Evolutionary conservation across 495 filamentous ascomycete genomes (phyloP), one percentile per base, ranked within the genome.

Genomic region (Penicillium soppii): DNA sequence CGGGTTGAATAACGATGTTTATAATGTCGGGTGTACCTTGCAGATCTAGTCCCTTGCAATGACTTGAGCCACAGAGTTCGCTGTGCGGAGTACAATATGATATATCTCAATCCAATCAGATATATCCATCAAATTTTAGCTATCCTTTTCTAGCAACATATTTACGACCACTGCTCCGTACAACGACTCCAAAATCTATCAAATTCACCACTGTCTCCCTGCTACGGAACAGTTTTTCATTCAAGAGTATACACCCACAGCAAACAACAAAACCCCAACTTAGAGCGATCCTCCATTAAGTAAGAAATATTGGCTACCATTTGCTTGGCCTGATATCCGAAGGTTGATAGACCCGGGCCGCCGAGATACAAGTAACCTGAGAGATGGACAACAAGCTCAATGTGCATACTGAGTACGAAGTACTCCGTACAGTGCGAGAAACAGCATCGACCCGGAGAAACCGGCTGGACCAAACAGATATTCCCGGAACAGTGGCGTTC

Each of bases 401-500:
- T 25, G 12, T n/a, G 22, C 39, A 12, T 22, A 30, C 12, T 21
- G 17, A 20, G 10, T 38, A 22, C 41, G 9, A 8, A 17, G 16
- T 19, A 38, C 30, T 13, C 20, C 26, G 19, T 30, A 21, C 17
- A 20, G n/a, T n/a, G n/a, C n/a, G n/a, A 44, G 8, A 19, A 17
- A 39, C 42, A 45, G 13, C 37, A 29, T 17, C 26, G 12, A 29
- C 36, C 41, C 29, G 29, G 32, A 16, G 2, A 33, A 7, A 23
- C 37, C 47, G 47, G 53, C 46, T 50, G 26, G 51, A 51, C 57
- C 57, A 56, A 43, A 39, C 12, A 32, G 26, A 49, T 52, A 52
- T 52, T 53, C 43, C 45, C 27, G 53, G 52, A 26, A 38, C 49
- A 40, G 53, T 59, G 57, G 57, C 57, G 57, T 39, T 32, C 48